These are phyloP conservation scores for Penicillium sp. DNA, from an alignment of 2,329 filamentous ascomycete species.

Conservation along the genomic window DNA sequence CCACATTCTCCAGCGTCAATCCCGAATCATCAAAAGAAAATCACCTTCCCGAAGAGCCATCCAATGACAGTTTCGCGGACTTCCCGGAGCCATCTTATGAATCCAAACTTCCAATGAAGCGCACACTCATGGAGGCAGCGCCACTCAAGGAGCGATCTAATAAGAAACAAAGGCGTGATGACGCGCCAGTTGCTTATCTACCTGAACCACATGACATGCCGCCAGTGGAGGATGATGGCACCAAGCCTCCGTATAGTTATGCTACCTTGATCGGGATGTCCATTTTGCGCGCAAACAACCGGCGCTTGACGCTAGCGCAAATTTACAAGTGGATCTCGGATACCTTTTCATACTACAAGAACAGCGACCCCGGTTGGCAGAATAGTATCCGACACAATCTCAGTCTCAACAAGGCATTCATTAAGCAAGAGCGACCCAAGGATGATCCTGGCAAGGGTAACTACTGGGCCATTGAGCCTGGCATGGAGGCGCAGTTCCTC, in stretches of 20 bases:
- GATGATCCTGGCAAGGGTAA: slow-evolving; percentile 97
- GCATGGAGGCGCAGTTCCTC: slow-evolving; percentile 83
- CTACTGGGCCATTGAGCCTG: slow-evolving; percentile 92
- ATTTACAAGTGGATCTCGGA: slow-evolving; percentile 99
- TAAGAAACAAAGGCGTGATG: slow-evolving; percentile 68
- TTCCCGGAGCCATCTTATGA: slow-evolving; percentile 48
- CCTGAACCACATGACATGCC: slow-evolving; percentile 79
- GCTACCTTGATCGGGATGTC: slow-evolving; percentile 96
- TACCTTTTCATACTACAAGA: slow-evolving; percentile 82
- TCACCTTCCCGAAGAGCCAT: slow-evolving; percentile 37
- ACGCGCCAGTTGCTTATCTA: slow-evolving; percentile 50
- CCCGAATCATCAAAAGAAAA: slow-evolving; percentile 51
- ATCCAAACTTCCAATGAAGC: slow-evolving; percentile 50
- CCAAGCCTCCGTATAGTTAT: slow-evolving; percentile 89
- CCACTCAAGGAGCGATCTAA: slow-evolving; percentile 66
- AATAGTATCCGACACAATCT: slow-evolving; percentile 99
- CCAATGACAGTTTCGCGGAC: slow-evolving; percentile 47
- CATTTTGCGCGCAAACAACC: slow-evolving; percentile 79
- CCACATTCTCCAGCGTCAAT: slow-evolving; percentile 48
- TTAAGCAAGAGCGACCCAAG: slow-evolving; percentile 93
- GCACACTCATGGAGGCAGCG: slow-evolving; percentile 68
- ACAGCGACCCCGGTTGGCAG: slow-evolving; percentile 88
- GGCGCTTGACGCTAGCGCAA: slow-evolving; percentile 82
- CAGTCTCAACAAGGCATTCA: slow-evolving; percentile 92
- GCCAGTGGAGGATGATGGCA: slow-evolving; percentile 75